Evolutionary conservation across 805 yeast genomes (phyloP), one percentile per base, ranked within the genome.

Genomic region (Ogataea wickerhamii): DNA sequence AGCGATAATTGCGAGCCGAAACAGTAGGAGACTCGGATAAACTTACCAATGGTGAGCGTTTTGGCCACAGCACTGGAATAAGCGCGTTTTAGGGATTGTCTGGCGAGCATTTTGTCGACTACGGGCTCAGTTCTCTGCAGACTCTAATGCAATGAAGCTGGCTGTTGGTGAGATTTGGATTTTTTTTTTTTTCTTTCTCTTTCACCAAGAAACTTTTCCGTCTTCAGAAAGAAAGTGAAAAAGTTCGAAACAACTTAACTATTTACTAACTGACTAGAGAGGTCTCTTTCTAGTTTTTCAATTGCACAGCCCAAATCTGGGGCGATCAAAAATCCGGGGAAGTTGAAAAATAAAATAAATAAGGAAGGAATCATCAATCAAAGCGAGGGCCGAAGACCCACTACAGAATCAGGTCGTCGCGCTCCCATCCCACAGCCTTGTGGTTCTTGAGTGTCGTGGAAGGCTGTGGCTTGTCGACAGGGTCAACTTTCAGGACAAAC

Each of bases 11-110:
- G 45, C 36, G 40, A 28, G 32, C 21, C 5, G 13, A 18, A n/a
- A n/a, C n/a, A n/a, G n/a, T n/a, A n/a, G n/a, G n/a, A n/a, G 18
- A n/a, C 18, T 18, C 18, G 28, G 7, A 3, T 18, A 2, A 19
- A 55, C 58, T 24, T 45, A 55, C 76, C 83, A 47, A 78, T 75
- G 38, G 70, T 76, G 32, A 78, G 59, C 19, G 72, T 68, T 50
- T 74, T 76, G 34, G 71, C 49, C 25, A 67, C 58, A 19, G 71
- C 47, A 27, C 64, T 50, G 18, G 64, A 46, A 38, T 60, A 60
- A 16, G 60, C 49, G 47, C 61, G 54, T 51, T 52, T 60, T 16
- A 52, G 21, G 7, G 57, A 25, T 6, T 45, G 28, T 45, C 55
- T 52, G 12, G 59, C 36, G 32, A 52, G 38, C 55, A 52, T 53